phyloP scores from a whole-genome alignment of 768 basidiomycete genomes.

The Suillus discolor region DNA sequence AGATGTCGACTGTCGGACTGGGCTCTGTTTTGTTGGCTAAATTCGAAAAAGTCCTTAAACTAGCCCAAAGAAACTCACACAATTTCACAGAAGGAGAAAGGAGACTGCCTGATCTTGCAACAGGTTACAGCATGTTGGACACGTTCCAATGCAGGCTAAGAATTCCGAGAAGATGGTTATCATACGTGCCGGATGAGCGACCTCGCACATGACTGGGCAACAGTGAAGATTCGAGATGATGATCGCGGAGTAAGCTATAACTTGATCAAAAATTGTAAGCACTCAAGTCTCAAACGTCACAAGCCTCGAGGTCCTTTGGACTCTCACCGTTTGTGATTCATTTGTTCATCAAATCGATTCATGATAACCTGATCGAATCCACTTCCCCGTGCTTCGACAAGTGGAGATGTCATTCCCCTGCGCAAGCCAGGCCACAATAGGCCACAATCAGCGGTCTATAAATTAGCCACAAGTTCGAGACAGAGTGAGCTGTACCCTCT shows the following conservation, averaged over 20 bases:
- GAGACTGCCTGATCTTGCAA: conserved; percentile 3
- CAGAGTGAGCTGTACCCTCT: conserved; percentile 1
- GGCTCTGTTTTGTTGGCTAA: conserved; percentile 7
- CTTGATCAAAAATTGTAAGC: not conserved
- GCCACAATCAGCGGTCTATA: conserved; percentile 1
- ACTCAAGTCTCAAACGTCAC: not conserved
- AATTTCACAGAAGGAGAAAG: conserved; percentile 4
- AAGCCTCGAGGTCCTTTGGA: conserved; percentile 5
- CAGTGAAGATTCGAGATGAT: not conserved
- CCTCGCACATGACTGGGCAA: not conserved
- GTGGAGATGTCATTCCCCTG: not conserved
- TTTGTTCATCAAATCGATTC: conserved; percentile 3
- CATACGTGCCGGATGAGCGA: not conserved
- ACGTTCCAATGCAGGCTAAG: conserved; percentile 5
- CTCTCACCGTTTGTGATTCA: not conserved
- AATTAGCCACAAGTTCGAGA: not conserved
- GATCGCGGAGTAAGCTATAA: not conserved
- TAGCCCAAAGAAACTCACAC: conserved; percentile 2
- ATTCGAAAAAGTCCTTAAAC: conserved; percentile 5
- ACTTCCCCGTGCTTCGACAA: not conserved
- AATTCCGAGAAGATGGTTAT: not conserved
- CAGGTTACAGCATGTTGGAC: conserved; percentile 1
- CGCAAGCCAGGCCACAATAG: not conserved
- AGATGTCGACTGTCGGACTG: not conserved
- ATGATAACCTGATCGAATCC: conserved; percentile 2